Evolutionary conservation across 768 basidiomycete genomes (phyloP).

Genomic region (Serendipita sp.): DNA sequence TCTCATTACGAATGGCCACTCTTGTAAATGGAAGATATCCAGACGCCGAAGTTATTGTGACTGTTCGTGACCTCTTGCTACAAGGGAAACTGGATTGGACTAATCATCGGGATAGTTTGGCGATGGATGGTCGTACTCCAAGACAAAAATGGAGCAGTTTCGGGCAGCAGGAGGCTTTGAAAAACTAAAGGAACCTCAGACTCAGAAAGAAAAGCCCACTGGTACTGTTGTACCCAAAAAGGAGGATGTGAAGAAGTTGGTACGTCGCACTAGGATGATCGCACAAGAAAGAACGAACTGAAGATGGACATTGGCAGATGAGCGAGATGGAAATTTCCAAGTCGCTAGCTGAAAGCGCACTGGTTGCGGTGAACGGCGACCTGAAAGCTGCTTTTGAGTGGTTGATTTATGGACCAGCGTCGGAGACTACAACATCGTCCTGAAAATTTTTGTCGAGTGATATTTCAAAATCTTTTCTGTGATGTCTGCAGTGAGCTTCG

Average conservation of each 20-base stretch:
- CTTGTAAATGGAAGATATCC: not conserved
- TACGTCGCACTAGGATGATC: not conserved
- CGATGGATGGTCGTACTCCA: constrained; percentile 2
- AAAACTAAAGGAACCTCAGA: not conserved
- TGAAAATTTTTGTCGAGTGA: not conserved
- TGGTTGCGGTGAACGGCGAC: constrained; percentile 1
- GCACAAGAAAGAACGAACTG: not conserved
- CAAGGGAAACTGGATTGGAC: not conserved
- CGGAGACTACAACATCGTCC: not conserved
- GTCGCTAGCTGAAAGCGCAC: not conserved
- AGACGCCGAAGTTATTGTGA: constrained; percentile 4
- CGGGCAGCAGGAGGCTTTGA: not conserved
- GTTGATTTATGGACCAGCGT: not conserved
- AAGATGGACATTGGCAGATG: not conserved
- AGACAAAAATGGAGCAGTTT: constrained; percentile 4
- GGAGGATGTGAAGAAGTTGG: constrained; percentile 2
- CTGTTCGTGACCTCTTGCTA: not conserved
- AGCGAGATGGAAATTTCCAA: constrained; percentile 3
- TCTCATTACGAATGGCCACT: not conserved
- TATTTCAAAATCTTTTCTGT: not conserved
- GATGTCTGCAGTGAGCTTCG: too few relatives aligned
- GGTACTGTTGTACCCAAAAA: not conserved
- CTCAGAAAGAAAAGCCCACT: not conserved
- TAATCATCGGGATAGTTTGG: not conserved
- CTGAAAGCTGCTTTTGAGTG: not conserved